Evolutionary conservation across 306 rosid genomes (phyloP).

Genomic region (Elaeagnus macrophylla): DNA sequence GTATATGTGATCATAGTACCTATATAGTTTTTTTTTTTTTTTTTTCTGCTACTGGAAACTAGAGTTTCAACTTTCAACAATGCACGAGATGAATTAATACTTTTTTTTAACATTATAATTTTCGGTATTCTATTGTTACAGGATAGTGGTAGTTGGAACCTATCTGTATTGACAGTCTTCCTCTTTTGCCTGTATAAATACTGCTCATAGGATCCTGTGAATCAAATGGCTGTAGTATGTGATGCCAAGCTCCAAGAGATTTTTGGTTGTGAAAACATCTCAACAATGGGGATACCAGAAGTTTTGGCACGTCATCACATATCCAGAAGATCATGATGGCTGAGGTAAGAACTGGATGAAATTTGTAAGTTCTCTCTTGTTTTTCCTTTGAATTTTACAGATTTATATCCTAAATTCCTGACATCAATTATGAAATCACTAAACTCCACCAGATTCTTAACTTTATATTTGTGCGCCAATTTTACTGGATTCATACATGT

Average conservation of each 20-base stretch:
- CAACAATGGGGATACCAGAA: constrained; percentile 67
- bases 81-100: too few species aligned
- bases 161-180: constrained; percentile 4
- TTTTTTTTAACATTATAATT: too few species aligned
- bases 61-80: too few species aligned
- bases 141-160: too few species aligned
- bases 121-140: too few species aligned
- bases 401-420: too few species aligned
- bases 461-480: too few species aligned
- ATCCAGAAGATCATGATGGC: constrained; percentile 53
- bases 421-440: too few species aligned
- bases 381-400: neutral
- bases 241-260: constrained; percentile 72
- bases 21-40: too few species aligned
- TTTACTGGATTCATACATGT: neutral
- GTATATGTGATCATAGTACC: too few species aligned
- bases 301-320: constrained; percentile 64
- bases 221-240: constrained; percentile 57
- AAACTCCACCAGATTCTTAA: too few species aligned
- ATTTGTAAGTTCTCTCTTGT: neutral
- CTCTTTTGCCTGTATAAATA: constrained; percentile 6
- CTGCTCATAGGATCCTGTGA: constrained; percentile 58
- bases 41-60: too few species aligned
- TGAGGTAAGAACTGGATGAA: constrained; percentile 33
- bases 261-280: constrained; percentile 72